These are phyloP conservation scores for Cymbopogon flexuosus DNA, from an alignment of 202 grass and related monocot genomes.

Conservation along the genomic window DNA sequence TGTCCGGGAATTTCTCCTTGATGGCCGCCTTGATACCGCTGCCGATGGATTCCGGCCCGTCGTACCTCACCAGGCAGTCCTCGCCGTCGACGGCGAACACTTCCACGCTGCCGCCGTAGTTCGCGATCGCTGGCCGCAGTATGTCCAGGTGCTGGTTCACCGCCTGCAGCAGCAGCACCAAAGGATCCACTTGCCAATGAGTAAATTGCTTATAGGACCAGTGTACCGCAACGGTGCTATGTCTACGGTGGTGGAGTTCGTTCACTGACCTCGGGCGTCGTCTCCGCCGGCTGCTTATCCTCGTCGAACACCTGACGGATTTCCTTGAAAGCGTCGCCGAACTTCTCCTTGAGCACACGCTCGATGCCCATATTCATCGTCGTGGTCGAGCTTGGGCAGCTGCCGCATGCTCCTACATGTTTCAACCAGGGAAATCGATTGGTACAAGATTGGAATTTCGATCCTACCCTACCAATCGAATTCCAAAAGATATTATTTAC, in stretches of 20 bases:
- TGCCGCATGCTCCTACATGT: slow-evolving; percentile 76
- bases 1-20: slow-evolving; percentile 89
- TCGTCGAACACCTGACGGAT: slow-evolving; percentile 68
- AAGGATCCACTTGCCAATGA: not conserved
- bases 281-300: slow-evolving; percentile 36
- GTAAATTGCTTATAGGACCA: not conserved
- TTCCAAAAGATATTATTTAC: slow-evolving; percentile 35
- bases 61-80: slow-evolving; percentile 81
- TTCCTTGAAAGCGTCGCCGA: slow-evolving; percentile 70
- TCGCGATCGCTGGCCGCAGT: slow-evolving; percentile 79
- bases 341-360: slow-evolving; percentile 88
- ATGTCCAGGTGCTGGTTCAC: slow-evolving; percentile 95
- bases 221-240: not conserved
- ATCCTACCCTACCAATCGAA: not conserved
- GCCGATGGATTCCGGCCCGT: slow-evolving; percentile 72
- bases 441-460: not conserved
- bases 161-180: slow-evolving; percentile 46
- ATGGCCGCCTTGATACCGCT: slow-evolving; percentile 89
- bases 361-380: slow-evolving; percentile 98
- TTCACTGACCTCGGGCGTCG: slow-evolving; percentile 49
- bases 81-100: slow-evolving; percentile 63
- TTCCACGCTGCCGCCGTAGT: slow-evolving; percentile 78
- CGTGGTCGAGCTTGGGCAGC: slow-evolving; percentile 90
- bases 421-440: not conserved
- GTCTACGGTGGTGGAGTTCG: not conserved